phyloP scores from a whole-genome alignment of 2,329 filamentous ascomycete genomes.

The Fusarium torreyae region DNA sequence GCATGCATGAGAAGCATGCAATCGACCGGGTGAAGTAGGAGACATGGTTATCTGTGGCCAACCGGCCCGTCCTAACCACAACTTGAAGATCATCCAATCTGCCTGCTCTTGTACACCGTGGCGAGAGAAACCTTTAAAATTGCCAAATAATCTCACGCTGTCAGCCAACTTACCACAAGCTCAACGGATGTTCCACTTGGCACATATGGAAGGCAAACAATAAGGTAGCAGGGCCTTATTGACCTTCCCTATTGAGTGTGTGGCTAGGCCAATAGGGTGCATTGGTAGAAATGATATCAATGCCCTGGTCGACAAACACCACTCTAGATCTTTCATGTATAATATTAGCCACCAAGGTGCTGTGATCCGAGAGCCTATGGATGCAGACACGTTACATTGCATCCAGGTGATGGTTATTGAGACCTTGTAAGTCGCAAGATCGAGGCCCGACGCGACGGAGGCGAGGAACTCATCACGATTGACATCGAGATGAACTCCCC shows the following conservation, averaged over 20 bases:
- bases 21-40: too few species aligned
- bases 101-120: not conserved
- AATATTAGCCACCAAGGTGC: not conserved
- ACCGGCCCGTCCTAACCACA: too few species aligned
- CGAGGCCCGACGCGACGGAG: not conserved
- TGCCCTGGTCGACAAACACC: not conserved
- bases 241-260: slow-evolving; percentile 9
- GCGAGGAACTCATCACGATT: not conserved
- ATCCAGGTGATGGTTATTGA: not conserved
- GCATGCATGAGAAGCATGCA: too few species aligned
- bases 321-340: not conserved
- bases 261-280: not conserved
- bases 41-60: too few species aligned
- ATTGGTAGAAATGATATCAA: not conserved
- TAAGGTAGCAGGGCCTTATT: not conserved
- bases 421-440: not conserved
- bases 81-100: too few species aligned
- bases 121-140: not conserved
- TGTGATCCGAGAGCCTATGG: not conserved
- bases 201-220: too few species aligned
- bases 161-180: not conserved
- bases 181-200: not conserved
- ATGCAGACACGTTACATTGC: too few species aligned
- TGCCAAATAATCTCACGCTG: not conserved
- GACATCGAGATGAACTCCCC: not conserved